phyloP scores from a whole-genome alignment of 345 rosid genomes.

The Ricinus communis region DNA sequence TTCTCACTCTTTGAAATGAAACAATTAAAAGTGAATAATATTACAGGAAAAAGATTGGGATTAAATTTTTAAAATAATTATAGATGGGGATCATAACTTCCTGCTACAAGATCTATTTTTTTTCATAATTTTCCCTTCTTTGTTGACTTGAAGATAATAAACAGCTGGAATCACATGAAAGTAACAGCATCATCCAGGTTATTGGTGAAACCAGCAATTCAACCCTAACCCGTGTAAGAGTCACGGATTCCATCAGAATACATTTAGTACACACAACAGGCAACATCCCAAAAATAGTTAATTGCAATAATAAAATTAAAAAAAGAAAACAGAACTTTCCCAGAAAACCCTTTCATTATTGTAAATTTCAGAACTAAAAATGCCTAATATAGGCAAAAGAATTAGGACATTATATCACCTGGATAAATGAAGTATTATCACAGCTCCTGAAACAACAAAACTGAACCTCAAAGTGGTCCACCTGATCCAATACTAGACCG shows the following conservation, averaged over 20 bases:
- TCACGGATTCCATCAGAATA: conserved; percentile 56
- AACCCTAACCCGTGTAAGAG: conserved; percentile 47
- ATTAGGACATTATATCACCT: conserved; percentile 1
- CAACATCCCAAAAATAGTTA: conserved; percentile 18
- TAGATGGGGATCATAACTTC: neutral
- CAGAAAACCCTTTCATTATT: neutral
- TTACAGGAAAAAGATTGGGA: neutral
- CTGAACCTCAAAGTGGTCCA: neutral
- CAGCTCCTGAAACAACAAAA: conserved; percentile 2
- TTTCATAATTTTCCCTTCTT: conserved; percentile 6
- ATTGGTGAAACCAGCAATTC: conserved; percentile 37
- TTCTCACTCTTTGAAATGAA: neutral
- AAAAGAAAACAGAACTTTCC: conserved; percentile 15
- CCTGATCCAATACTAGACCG: neutral
- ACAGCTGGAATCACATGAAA: conserved; percentile 63
- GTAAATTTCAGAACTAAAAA: neutral
- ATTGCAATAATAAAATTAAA: neutral
- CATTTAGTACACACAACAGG: conserved; percentile 31
- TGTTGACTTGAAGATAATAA: conserved; percentile 23
- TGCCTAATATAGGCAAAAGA: neutral
- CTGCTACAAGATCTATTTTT: conserved; percentile 6
- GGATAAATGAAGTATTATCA: neutral
- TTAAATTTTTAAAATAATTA: neutral
- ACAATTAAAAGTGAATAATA: neutral
- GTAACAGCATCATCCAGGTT: conserved; percentile 42